Evolutionary conservation across 2,329 filamentous ascomycete species (phyloP).

Genomic region (Exophiala oligosperma): DNA sequence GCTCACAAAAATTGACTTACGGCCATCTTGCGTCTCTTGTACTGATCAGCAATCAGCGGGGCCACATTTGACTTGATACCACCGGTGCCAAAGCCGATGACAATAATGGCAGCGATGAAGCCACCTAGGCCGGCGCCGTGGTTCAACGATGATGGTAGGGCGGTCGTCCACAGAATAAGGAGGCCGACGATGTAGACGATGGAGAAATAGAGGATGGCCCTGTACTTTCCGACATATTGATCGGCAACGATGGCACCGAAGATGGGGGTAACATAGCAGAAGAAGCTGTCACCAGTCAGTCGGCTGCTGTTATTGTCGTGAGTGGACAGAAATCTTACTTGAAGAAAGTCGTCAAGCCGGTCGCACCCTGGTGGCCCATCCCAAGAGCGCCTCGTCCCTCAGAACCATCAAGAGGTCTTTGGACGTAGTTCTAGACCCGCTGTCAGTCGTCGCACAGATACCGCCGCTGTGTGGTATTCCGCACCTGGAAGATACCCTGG

Average conservation of each 20-base stretch:
- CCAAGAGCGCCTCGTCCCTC: conserved; percentile 53
- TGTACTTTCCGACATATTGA: conserved; percentile 61
- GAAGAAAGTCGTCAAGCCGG: conserved; percentile 56
- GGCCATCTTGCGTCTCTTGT: conserved; percentile 57
- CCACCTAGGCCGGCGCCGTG: conserved; percentile 54
- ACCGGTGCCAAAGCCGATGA: conserved; percentile 67
- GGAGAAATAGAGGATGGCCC: conserved; percentile 58
- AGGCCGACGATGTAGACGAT: conserved; percentile 60
- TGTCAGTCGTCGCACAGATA: not conserved
- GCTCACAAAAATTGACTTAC: not conserved
- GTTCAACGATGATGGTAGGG: conserved; percentile 53
- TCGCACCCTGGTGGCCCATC: conserved; percentile 58
- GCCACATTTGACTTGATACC: conserved; percentile 68
- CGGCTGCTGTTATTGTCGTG: too few species aligned
- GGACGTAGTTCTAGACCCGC: conserved; percentile 51
- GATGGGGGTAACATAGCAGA: conserved; percentile 60
- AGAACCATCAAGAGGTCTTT: conserved; percentile 41
- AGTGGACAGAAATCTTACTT: conserved; percentile 39
- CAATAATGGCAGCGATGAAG: conserved; percentile 57
- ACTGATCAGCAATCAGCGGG: conserved; percentile 65
- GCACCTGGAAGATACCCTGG: conserved; percentile 57
- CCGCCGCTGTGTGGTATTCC: conserved; percentile 43
- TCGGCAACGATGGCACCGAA: conserved; percentile 61
- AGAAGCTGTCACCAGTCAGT: conserved; percentile 56
- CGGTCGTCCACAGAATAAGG: conserved; percentile 55